Evolutionary conservation across 768 basidiomycete genomes (phyloP).

Genomic region (Tulasnella calospora): DNA sequence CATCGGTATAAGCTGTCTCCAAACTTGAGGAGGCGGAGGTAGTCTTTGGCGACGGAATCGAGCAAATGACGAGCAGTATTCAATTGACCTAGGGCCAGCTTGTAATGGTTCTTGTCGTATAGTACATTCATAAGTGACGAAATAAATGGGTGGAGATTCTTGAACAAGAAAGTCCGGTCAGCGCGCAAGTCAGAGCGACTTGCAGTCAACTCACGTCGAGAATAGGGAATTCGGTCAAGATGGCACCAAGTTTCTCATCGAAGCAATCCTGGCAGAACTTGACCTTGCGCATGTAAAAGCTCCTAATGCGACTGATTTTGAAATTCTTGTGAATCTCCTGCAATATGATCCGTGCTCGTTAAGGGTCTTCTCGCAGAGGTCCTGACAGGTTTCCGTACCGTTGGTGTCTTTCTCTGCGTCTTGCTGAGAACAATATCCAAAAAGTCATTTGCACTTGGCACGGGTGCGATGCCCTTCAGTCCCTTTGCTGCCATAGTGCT

Average conservation of each 20-base stretch:
- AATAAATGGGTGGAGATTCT: constrained; percentile 94
- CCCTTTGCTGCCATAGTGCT: constrained; percentile 70
- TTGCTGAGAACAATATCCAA: constrained; percentile 89
- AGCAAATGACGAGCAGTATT: constrained; percentile 94
- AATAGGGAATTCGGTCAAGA: constrained; percentile 94
- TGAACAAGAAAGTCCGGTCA: constrained; percentile 8
- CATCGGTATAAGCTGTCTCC: constrained; percentile 97
- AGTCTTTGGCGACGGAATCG: constrained; percentile 95
- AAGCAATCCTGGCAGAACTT: constrained; percentile 97
- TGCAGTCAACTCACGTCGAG: constrained; percentile 60
- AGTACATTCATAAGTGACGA: constrained; percentile 95
- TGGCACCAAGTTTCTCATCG: constrained; percentile 89
- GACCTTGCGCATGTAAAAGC: constrained; percentile 99
- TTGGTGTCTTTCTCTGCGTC: constrained; percentile 96
- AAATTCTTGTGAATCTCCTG: constrained; percentile 99
- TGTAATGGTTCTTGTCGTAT: constrained; percentile 99
- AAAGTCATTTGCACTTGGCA: constrained; percentile 92
- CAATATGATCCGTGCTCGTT: background rate
- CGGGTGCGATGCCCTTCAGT: constrained; percentile 96
- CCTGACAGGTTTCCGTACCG: constrained; percentile 47
- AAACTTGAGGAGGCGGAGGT: constrained; percentile 93
- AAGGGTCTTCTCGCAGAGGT: background rate
- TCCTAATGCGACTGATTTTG: constrained; percentile 97
- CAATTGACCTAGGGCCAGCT: constrained; percentile 94
- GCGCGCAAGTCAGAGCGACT: background rate